A percentile compares a stretch with the other conserved stretches of the same genome.
phyloP scores from a whole-genome alignment of 805 yeast species.

The Lipomyces yamadae region DNA sequence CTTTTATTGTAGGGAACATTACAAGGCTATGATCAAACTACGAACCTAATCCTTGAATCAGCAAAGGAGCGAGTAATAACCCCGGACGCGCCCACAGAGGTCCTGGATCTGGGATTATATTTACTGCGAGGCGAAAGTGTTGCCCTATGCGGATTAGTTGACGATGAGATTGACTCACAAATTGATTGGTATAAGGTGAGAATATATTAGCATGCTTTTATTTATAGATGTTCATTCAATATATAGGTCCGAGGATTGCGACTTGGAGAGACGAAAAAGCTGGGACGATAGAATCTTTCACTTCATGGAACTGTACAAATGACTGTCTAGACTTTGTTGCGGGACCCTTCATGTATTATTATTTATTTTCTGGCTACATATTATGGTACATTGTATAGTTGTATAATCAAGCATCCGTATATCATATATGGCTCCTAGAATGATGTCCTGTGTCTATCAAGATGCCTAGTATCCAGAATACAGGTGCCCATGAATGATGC shows the following conservation, averaged over 20 bases:
- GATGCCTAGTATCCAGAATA: background rate
- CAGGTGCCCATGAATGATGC: background rate
- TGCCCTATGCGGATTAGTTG: conserved; percentile 41
- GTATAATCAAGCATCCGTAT: background rate
- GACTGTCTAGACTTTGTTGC: background rate
- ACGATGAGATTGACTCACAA: conserved; percentile 34
- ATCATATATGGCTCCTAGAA: background rate
- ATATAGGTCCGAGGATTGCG: conserved; percentile 32
- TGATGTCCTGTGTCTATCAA: background rate
- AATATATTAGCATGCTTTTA: background rate
- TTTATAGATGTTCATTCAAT: background rate
- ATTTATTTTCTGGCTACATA: background rate
- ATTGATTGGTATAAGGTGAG: conserved; percentile 42
- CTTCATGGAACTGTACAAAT: background rate
- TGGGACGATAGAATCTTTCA: conserved; percentile 12
- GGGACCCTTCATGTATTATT: background rate
- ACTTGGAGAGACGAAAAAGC: conserved; percentile 22
- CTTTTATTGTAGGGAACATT: conserved; percentile 35
- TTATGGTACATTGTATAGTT: background rate
- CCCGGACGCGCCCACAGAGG: conserved; percentile 38
- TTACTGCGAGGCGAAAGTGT: conserved; percentile 41
- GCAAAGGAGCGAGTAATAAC: conserved; percentile 38
- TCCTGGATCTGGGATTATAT: conserved; percentile 38
- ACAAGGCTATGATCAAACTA: conserved; percentile 41
- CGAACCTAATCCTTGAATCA: conserved; percentile 36